Evolutionary conservation across 306 rosid genomes (phyloP).

Genomic region (Acacia crassicarpa): DNA sequence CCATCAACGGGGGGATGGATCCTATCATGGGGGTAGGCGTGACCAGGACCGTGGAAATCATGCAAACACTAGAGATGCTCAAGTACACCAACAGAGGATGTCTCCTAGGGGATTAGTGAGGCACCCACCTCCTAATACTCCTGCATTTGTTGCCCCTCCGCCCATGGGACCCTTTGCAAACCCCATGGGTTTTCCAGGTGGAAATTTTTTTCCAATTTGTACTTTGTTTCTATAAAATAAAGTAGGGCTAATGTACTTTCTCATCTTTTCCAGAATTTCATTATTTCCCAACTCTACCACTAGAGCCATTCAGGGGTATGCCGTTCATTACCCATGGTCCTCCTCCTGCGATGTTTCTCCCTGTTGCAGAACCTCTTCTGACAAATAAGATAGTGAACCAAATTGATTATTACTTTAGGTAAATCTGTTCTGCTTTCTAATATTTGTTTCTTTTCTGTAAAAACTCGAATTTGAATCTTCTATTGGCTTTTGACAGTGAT

Average conservation of each 20-base stretch:
- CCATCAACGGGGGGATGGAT: slow-evolving; percentile 59
- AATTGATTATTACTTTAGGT: slow-evolving; percentile 86
- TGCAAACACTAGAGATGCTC: slow-evolving; percentile 53
- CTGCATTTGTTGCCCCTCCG: slow-evolving; percentile 48
- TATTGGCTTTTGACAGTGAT: slow-evolving; percentile 50
- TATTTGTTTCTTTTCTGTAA: neutral
- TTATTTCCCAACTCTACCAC: slow-evolving; percentile 53
- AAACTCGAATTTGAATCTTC: neutral
- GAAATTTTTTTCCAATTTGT: slow-evolving; percentile 10
- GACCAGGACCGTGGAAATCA: slow-evolving; percentile 60
- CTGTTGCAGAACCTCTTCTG: slow-evolving; percentile 53
- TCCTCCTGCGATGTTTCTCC: slow-evolving; percentile 52
- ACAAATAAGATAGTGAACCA: slow-evolving; percentile 47
- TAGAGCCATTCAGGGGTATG: slow-evolving; percentile 57
- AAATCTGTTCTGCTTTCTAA: neutral
- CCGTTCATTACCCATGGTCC: slow-evolving; percentile 55
- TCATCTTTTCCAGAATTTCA: slow-evolving; percentile 47
- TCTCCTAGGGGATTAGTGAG: slow-evolving; percentile 55
- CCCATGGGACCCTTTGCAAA: slow-evolving; percentile 47
- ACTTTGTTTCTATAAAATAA: neutral
- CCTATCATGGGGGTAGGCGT: slow-evolving; percentile 57
- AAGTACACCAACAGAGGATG: slow-evolving; percentile 57
- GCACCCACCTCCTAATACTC: slow-evolving; percentile 46
- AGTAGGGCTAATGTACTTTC: slow-evolving; percentile 17
- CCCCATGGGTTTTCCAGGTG: slow-evolving; percentile 59